phyloP scores from a whole-genome alignment of 176 grass and related monocot genomes.

The Rhynchospora tenuis region DNA sequence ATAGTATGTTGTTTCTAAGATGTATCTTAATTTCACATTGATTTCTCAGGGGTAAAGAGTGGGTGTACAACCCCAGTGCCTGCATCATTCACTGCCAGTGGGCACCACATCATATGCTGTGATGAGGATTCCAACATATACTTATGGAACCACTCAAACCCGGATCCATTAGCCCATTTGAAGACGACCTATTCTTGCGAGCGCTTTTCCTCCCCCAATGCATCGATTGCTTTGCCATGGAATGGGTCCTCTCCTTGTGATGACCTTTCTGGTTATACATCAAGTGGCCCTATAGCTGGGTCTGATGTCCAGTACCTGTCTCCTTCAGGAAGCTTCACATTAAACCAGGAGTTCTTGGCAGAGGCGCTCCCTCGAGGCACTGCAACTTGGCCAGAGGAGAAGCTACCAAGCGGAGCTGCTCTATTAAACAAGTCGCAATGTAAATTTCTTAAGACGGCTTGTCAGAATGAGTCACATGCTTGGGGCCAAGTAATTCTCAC shows the following conservation, averaged over 20 bases:
- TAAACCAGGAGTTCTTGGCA: constrained; percentile 48
- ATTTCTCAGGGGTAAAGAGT: constrained; percentile 49
- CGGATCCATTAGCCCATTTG: constrained; percentile 43
- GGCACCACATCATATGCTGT: constrained; percentile 58
- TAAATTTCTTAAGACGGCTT: constrained; percentile 61
- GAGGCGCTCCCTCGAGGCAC: constrained; percentile 44
- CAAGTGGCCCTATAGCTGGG: constrained; percentile 4
- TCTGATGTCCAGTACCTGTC: constrained; percentile 19
- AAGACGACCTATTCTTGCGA: constrained; percentile 75
- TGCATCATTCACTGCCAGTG: constrained; percentile 66
- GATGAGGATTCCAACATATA: constrained; percentile 80
- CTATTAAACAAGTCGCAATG: constrained; percentile 41
- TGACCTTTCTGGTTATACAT: background rate
- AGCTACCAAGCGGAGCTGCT: constrained; percentile 41
- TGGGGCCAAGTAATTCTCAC: constrained; percentile 90
- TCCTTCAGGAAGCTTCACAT: constrained; percentile 50
- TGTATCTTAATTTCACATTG: constrained; percentile 12
- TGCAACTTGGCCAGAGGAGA: constrained; percentile 93
- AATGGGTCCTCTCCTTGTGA: constrained; percentile 27
- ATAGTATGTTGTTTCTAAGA: background rate
- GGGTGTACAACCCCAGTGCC: constrained; percentile 41
- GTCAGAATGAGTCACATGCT: constrained; percentile 48
- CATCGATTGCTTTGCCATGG: constrained; percentile 73
- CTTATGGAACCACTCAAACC: constrained; percentile 61
- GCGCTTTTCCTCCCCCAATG: constrained; percentile 50